Conservation (phyloP, 148 eudicot genomes). For the Simmondsia chinensis region DNA sequence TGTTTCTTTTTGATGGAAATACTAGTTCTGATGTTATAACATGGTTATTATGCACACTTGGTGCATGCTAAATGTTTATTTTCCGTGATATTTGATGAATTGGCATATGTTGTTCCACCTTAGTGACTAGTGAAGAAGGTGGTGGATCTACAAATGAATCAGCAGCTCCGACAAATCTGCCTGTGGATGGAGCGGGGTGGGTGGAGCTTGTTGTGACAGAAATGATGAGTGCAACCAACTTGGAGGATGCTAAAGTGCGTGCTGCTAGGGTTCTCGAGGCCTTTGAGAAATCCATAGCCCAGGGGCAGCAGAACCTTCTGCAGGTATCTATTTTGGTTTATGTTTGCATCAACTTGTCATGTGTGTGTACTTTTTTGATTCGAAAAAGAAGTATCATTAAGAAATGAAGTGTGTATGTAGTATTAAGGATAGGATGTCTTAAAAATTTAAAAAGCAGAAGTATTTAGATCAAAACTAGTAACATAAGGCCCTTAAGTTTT, state of each 20-base stretch:
- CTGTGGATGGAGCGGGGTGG: slow-evolving; percentile 66
- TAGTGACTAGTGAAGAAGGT: slow-evolving; percentile 25
- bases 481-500: too few species aligned
- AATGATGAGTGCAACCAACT: slow-evolving; percentile 49
- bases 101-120: slow-evolving; percentile 11
- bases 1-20: too few species aligned
- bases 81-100: background rate
- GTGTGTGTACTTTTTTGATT: background rate
- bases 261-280: slow-evolving; percentile 69
- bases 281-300: slow-evolving; percentile 60
- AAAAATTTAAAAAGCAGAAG: too few species aligned
- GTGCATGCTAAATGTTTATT: background rate
- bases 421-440: too few species aligned
- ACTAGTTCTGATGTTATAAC: too few species aligned
- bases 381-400: background rate
- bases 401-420: background rate
- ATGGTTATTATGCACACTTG: background rate
- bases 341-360: background rate
- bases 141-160: slow-evolving; percentile 22
- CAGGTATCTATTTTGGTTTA: slow-evolving; percentile 32
- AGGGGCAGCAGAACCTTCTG: slow-evolving; percentile 39
- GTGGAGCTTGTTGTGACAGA: slow-evolving; percentile 82
- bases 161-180: slow-evolving; percentile 16
- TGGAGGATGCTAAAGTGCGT: slow-evolving; percentile 69
- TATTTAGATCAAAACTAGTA: too few species aligned